Percentiles rank a stretch among this genome's conserved stretches.
Conservation (phyloP, 1,284 basidiomycete species). For the Pterulicium gracile region DNA sequence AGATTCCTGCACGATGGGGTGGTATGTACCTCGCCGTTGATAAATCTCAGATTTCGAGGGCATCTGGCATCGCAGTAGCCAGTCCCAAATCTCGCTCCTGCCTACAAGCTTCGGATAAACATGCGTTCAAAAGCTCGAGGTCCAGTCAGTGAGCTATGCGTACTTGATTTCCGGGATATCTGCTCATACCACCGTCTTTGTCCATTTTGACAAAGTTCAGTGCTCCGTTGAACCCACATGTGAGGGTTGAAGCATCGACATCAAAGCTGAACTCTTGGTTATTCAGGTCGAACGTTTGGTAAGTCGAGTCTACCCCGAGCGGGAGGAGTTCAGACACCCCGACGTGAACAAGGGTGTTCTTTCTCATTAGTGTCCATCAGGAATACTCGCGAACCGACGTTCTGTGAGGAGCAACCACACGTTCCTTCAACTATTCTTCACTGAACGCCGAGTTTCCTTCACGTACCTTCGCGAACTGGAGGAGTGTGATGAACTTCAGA, state of each 20-base stretch:
- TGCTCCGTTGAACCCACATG: constrained; percentile 46
- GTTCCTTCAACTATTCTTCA: too few species aligned
- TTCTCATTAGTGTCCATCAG: constrained; percentile 39
- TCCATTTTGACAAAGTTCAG: constrained; percentile 17
- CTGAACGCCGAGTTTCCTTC: constrained; percentile 12
- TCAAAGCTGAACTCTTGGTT: constrained; percentile 50
- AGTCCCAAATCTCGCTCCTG: constrained; percentile 29
- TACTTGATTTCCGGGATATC: constrained; percentile 27
- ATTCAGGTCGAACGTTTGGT: constrained; percentile 37
- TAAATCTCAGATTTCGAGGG: constrained; percentile 46
- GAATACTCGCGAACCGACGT: constrained; percentile 44
- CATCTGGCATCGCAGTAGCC: too few species aligned
- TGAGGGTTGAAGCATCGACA: constrained; percentile 43
- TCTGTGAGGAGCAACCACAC: constrained; percentile 16
- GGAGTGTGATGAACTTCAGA: constrained; percentile 28
- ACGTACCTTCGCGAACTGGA: constrained; percentile 16
- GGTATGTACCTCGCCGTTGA: constrained; percentile 35
- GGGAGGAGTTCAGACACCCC: neutral
- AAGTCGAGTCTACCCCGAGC: constrained; percentile 15
- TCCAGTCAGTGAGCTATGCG: too few species aligned
- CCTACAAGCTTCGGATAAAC: constrained; percentile 26
- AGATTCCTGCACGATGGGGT: constrained; percentile 16
- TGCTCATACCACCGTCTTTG: constrained; percentile 25
- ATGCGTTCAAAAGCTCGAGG: constrained; percentile 15
- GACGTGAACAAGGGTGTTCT: too few species aligned